These are phyloP conservation scores for Ailanthus altissimus DNA, from an alignment of 345 rosid genomes.

Conservation along the genomic window DNA sequence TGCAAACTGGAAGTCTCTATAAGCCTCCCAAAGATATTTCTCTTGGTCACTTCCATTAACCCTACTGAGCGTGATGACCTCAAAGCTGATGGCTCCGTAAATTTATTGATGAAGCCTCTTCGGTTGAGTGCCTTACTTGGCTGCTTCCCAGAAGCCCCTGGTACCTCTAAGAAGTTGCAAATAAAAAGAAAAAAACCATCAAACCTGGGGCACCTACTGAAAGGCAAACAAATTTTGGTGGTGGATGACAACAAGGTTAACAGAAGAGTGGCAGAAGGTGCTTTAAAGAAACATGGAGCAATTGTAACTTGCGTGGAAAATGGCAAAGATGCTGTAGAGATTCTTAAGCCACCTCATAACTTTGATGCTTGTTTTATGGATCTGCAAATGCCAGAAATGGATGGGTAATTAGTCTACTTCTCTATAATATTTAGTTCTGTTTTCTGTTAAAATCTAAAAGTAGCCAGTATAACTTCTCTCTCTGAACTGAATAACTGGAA, in stretches of 20 bases:
- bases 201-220: constrained; percentile 54
- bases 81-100: constrained; percentile 50
- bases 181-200: constrained; percentile 42
- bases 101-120: constrained; percentile 72
- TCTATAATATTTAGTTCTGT: constrained; percentile 5
- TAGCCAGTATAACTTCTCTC: not conserved
- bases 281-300: constrained; percentile 76
- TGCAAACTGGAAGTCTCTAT: constrained; percentile 25
- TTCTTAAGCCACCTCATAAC: constrained; percentile 78
- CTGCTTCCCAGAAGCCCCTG: constrained; percentile 76
- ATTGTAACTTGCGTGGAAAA: constrained; percentile 79
- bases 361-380: constrained; percentile 98
- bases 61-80: constrained; percentile 49
- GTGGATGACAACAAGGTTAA: constrained; percentile 91
- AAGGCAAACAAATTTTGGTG: constrained; percentile 69
- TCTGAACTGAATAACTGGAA: not conserved
- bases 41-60: constrained; percentile 49
- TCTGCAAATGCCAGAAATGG: constrained; percentile 97
- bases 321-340: constrained; percentile 64
- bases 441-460: not conserved
- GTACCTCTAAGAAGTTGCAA: constrained; percentile 54
- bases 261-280: constrained; percentile 93
- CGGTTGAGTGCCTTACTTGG: constrained; percentile 58
- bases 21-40: constrained; percentile 51
- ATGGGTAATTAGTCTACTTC: constrained; percentile 57